These are phyloP conservation scores for Populus hybrid DNA, from an alignment of 441 rosid species.

Conservation along the genomic window DNA sequence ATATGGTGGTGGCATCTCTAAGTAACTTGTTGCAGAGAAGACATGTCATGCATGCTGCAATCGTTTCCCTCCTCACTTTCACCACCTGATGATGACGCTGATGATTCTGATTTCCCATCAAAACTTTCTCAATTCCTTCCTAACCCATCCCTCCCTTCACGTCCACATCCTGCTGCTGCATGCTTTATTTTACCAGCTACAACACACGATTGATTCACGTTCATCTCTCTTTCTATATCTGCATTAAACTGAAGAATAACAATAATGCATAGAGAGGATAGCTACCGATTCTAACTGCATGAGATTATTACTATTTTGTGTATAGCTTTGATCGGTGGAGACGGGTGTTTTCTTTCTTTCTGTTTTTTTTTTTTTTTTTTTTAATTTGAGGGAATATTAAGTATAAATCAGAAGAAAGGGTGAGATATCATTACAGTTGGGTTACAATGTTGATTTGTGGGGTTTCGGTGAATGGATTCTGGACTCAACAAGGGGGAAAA, in stretches of 20 bases:
- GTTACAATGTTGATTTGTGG: neutral
- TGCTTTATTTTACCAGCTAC: constrained; percentile 21
- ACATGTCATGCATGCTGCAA: constrained; percentile 75
- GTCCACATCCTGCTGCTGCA: constrained; percentile 20
- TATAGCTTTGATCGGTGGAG: neutral
- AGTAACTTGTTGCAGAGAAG: constrained; percentile 63
- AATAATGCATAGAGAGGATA: neutral
- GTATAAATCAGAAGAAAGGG: neutral
- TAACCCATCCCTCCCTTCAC: neutral
- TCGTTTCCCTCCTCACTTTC: constrained; percentile 66
- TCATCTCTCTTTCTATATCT: constrained; percentile 8
- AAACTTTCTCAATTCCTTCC: neutral
- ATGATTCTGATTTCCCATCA: neutral
- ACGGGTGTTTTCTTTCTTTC: no score
- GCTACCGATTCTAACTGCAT: neutral
- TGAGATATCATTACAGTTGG: neutral
- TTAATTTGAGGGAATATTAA: no score
- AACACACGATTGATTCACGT: constrained; percentile 35
- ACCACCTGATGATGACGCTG: constrained; percentile 35
- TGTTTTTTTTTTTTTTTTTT: no score
- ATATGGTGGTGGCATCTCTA: constrained; percentile 73
- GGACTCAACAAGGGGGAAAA: neutral
- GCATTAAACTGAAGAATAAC: constrained; percentile 32
- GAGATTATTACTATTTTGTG: neutral
- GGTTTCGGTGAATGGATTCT: neutral